These are phyloP conservation scores for Botrytis hyacinthi DNA, from an alignment of 2,329 filamentous ascomycete genomes.

Conservation along the genomic window DNA sequence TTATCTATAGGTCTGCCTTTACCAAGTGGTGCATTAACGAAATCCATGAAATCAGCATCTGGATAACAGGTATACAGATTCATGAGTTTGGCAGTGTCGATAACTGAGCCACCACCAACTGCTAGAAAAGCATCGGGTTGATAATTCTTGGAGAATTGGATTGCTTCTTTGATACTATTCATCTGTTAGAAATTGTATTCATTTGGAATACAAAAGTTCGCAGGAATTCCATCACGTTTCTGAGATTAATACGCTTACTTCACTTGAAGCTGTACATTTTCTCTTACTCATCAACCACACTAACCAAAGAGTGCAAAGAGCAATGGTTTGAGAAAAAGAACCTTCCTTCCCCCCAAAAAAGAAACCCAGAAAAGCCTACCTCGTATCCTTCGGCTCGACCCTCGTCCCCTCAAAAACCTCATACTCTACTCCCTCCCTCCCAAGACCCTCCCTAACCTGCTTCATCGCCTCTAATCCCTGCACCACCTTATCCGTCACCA, in stretches of 20 bases:
- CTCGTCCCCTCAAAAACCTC: conserved; percentile 77
- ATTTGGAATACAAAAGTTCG: neutral
- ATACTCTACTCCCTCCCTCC: conserved; percentile 74
- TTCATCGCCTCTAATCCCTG: conserved; percentile 82
- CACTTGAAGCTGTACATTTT: neutral
- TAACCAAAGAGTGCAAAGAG: neutral
- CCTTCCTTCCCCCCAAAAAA: neutral
- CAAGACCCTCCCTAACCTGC: conserved; percentile 79
- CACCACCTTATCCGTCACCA: conserved; percentile 87
- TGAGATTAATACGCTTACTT: neutral
- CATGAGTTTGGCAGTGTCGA: conserved; percentile 98
- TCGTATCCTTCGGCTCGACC: conserved; percentile 88
- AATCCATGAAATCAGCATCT: conserved; percentile 92
- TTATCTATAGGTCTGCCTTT: conserved; percentile 74
- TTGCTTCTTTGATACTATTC: conserved; percentile 77
- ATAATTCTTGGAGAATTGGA: conserved; percentile 79
- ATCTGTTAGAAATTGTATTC: neutral
- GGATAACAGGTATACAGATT: conserved; percentile 92
- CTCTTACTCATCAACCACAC: neutral
- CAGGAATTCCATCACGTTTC: neutral
- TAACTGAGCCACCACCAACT: conserved; percentile 90
- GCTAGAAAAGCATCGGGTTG: conserved; percentile 86
- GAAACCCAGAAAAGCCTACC: conserved; percentile 56
- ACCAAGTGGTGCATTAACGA: conserved; percentile 92
- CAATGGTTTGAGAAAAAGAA: neutral